These are phyloP conservation scores for Capsella rubella DNA, from an alignment of 441 rosid species.

Conservation along the genomic window DNA sequence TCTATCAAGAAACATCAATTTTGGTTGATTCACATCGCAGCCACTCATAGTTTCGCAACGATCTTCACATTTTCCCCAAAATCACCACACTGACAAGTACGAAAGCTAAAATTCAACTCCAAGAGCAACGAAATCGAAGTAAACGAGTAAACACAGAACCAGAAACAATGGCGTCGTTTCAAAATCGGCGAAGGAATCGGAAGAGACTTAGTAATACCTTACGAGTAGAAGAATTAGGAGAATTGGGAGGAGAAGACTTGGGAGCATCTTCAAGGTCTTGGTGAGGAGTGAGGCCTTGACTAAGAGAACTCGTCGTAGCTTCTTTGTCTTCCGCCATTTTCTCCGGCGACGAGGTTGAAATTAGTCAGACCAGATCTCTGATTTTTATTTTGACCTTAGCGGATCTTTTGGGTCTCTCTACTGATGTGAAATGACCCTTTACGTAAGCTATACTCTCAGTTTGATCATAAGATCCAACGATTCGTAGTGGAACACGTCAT, in stretches of 20 bases:
- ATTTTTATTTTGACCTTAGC: not conserved
- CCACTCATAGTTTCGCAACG: not conserved
- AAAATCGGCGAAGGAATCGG: not conserved
- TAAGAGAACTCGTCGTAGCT: conserved; percentile 67
- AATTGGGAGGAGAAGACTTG: conserved; percentile 76
- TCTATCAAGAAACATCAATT: not conserved
- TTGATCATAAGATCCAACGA: not conserved
- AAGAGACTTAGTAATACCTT: conserved; percentile 50
- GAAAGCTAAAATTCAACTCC: not conserved
- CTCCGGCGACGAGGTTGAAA: not conserved
- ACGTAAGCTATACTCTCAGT: not conserved
- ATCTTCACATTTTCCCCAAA: not conserved
- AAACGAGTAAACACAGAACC: not conserved
- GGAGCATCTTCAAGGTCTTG: conserved; percentile 63
- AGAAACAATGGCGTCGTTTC: not conserved
- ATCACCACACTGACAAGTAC: not conserved
- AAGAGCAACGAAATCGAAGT: not conserved
- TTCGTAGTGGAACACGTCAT: not conserved
- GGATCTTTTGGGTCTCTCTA: not conserved
- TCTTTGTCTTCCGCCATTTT: conserved; percentile 69
- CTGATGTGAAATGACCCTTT: not conserved
- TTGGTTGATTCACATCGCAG: not conserved
- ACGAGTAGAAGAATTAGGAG: conserved; percentile 82
- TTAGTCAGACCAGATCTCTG: conserved; percentile 5
- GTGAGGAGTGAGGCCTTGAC: conserved; percentile 61